Evolutionary conservation across 306 rosid genomes (phyloP), one percentile per base, ranked within the genome.

Genomic region (Geum urbanum): DNA sequence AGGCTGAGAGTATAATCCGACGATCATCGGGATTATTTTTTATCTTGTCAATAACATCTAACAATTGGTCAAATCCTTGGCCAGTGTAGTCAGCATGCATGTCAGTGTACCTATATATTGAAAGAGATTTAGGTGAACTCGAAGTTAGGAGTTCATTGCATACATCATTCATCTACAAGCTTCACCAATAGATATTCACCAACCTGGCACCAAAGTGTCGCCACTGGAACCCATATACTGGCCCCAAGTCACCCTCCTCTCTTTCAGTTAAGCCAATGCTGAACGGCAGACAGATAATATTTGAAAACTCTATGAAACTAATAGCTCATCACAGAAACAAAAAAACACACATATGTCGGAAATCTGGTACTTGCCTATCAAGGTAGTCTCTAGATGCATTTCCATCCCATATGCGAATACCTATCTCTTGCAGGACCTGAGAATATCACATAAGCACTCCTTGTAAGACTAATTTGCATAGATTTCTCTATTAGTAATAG

Each of bases 211-310:
- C 99, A 68, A 91, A 94, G 78, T 94, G 96, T 70, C 99, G 90
- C 99, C 99, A 91, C 76, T 94, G 97, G 70, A 94, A 94, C 53
- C 99, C 99, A 77, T 94, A 94, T 49, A 94, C 89, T 39, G 99
- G 97, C 71, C 99, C 99, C 70, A 94, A 84, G 89, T 94, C 99
- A 32, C 96, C 97, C 76, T 87, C 95, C 83, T 91, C 95, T 85
- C 94, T 84, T 51, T 86, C 92, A 66, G 72, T 81, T 86, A 94
- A 86, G 76, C 95, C 96, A 72, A 94, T 79, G 63, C 99, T 94
- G 90, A 40, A 71, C 45, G 32, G 67, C 43, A 68, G 67, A 66
- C 62, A 75, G 1, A 62, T 63, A 55, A 76, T 72, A 65, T 70
- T n/a, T n/a, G n/a, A 66, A 54, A 76, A 81, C 53, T 24, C 37